Base-by-base conservation (phyloP, 192 early-diverging fungal species). In the Gaertneriomyces sp. region DNA sequence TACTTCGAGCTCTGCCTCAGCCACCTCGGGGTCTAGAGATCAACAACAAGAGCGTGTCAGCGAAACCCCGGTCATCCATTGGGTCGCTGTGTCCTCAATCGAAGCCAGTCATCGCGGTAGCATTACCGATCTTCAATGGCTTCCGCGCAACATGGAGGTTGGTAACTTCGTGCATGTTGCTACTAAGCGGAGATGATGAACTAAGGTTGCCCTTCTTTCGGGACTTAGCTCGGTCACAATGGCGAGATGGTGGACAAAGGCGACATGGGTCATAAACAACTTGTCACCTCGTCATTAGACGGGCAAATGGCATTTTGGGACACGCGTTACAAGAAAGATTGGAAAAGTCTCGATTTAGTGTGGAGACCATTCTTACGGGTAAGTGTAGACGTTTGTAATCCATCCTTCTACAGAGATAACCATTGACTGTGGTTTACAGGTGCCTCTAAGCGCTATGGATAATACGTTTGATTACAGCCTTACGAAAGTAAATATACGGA, bases 381-480 rank as follows among this genome's bases (percentile, higher is more conserved):
- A 59, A 10, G 58, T 51, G 4, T 40, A 3, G 14, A 40, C 12
- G 6, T 16, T 41, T 11, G 17, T 59, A 33, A 5, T 60, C 16
- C 10, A 71, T 71, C 5, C 25, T 63, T 5, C 0, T 64, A n/a
- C 39, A 7, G 4, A 49, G 4, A 16, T n/a, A 14, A 46, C 6
- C 5, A 42, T 44, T 53, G 33, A 8, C 38, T 25, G 9, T 50
- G n/a, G 8, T 53, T 10, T 38, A 41, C 47, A 76, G 73, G 57
- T 86, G 0, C 80, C 84, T 4, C 58, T 86, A n/a, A 81, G 76
- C 51, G 61, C 84, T 14, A 70, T 85, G 70, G 85, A 87, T 61
- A 83, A 83, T 45, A 82, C 79, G 12, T 85, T 81, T 68, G 85
- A 87, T 53, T 87, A 87, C 55, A 77, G 82, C 8, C 42, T 87